Evolutionary conservation across 176 grass and related monocot genomes (phyloP).

Genomic region (Urochloa ruziziensis): DNA sequence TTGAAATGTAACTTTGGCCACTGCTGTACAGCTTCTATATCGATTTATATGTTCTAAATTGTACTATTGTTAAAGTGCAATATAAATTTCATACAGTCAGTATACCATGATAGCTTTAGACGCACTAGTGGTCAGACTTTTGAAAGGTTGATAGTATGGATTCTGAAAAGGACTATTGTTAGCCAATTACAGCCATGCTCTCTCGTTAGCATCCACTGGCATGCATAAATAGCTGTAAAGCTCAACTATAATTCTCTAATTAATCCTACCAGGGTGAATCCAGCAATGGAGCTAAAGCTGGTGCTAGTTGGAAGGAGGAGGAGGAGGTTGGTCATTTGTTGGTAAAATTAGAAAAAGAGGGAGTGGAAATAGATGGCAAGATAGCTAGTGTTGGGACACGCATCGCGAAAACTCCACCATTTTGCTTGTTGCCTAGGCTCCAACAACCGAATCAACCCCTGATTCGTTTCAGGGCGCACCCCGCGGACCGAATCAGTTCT

Average conservation of each 20-base stretch:
- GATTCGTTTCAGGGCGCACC: no score
- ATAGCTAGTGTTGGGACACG: neutral
- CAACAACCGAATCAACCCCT: no score
- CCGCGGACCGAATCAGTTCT: no score
- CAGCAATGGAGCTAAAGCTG: neutral
- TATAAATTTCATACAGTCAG: neutral
- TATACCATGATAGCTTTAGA: neutral
- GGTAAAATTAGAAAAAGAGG: slow-evolving; percentile 15
- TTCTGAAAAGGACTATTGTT: neutral
- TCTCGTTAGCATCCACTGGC: neutral
- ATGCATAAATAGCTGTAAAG: neutral
- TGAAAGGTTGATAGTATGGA: neutral
- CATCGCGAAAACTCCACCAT: no score
- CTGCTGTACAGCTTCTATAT: neutral
- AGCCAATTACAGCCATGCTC: neutral
- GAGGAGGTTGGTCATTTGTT: neutral
- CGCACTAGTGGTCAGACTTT: neutral
- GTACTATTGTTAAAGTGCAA: neutral
- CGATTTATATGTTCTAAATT: neutral
- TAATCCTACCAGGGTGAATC: slow-evolving; percentile 20
- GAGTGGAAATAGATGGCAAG: neutral
- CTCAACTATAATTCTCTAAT: slow-evolving; percentile 10
- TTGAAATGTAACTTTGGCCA: neutral
- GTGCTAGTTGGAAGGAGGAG: neutral
- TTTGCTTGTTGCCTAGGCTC: no score